Base-by-base conservation (phyloP, 2,329 filamentous ascomycete species). In the Hymenoscyphus linearis region DNA sequence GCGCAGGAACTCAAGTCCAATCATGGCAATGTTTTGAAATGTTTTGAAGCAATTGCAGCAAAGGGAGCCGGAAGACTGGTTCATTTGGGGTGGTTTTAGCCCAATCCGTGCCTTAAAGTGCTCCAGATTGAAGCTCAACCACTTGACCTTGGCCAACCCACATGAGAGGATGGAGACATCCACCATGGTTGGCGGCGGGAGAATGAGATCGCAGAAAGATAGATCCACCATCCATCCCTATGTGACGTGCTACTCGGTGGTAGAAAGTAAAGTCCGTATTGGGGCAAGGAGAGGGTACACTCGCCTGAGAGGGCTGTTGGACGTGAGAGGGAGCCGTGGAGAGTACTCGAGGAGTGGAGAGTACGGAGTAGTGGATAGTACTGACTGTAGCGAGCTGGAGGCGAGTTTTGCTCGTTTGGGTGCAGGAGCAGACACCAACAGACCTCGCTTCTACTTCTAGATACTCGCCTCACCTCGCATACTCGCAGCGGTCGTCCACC, bases 11-110 rank as follows among this genome's bases (percentile, higher is more conserved):
- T 12, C 13, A 13, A 9, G 52, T 12, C 57, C 57, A 55, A 59
- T 55, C 25, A 44, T 26, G 16, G 26, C 4, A 7, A 7, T 27
- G 26, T 27, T 22, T 16, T 25, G 36, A 37, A 7, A 7, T 27
- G 26, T 27, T 22, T 16, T 25, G 36, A 37, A 27, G 55, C 26
- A 57, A 57, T 47, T 26, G 40, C 55, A 50, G 55, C 22, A 47
- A 36, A 53, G 57, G 31, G 57, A 18, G 13, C 18, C 18, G 27
- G 31, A 26, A 27, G 25, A 35, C 31, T 31, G 31, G 31, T 31
- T 52, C 27, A 27, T 58, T 52, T 58, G 57, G 57, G 57, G 36
- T 27, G 52, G n/a, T 50, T 58, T 53, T 58, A 34, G 44, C 40
- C 47, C 27, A 44, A 47, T 36, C 26, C 40, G 25, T 34, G 27